Percentiles rank a stretch among this genome's conserved stretches.
Evolutionary conservation across 164 flowering plant genomes (phyloP).

Genomic region (Liriodendron chinense): DNA sequence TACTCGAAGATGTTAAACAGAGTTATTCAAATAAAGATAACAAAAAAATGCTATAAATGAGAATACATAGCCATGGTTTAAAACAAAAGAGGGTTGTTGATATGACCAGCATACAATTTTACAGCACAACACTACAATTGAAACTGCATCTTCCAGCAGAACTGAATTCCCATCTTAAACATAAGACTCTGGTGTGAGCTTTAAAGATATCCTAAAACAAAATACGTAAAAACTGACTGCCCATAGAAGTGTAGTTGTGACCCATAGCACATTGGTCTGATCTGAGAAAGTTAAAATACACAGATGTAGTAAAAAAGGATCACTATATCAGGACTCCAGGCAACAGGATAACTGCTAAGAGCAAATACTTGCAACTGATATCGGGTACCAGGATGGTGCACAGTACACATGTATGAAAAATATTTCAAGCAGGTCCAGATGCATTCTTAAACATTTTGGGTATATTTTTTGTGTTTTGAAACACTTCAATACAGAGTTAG

Average conservation of each 20-base stretch:
- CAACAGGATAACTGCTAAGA: too few species aligned
- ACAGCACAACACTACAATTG: neutral
- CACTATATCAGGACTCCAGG: too few species aligned
- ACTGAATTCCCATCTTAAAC: neutral
- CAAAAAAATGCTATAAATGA: neutral
- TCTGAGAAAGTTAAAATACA: neutral
- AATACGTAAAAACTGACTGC: neutral
- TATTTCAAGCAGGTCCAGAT: too few species aligned
- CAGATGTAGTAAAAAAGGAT: neutral
- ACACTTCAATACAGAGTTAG: too few species aligned
- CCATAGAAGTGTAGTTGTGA: neutral
- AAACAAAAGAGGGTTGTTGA: neutral
- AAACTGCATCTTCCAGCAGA: neutral
- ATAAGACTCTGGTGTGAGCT: neutral
- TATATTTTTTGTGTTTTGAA: too few species aligned
- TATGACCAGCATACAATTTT: neutral
- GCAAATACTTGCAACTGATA: too few species aligned
- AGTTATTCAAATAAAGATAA: neutral
- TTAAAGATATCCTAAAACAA: neutral
- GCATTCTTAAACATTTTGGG: too few species aligned
- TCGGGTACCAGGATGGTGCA: too few species aligned
- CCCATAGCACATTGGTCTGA: neutral
- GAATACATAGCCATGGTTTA: neutral
- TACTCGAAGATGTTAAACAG: neutral
- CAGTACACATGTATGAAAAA: too few species aligned